Base-by-base conservation (phyloP, 2,329 filamentous ascomycete species). In the Fusarium goolgardi region DNA sequence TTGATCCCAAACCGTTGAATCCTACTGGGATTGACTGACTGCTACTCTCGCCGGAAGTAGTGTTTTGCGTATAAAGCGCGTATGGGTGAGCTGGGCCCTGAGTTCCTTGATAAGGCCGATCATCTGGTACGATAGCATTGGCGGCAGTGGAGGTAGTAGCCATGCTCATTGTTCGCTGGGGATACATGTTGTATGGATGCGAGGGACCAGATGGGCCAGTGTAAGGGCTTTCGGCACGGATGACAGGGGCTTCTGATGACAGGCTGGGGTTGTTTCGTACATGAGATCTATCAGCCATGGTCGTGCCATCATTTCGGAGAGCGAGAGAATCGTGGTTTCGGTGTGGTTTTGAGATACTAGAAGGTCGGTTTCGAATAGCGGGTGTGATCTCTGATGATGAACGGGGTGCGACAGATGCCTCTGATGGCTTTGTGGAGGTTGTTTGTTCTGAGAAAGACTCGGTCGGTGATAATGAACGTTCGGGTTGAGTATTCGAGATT, bases 141-240 rank as follows among this genome's bases (percentile, higher is more conserved):
- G 91, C 86, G 44, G 86, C 81, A 15, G 92, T 94, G 10, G 91
- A 89, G 16, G 89, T 87, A 21, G 92, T 93, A n/a, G 88, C 86
- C 37, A 91, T 81, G 74, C 92, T 94, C 25, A 90, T 86, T 56
- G 80, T 80, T 53, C 88, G 86, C 75, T 97, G 93, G 9, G 90
- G 88, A 77, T 96, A 96, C 88, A 95, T 90, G 71, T 87, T 88
- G 76, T 96, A 97, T 0, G 93, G 92, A 78, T 96, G 91, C 54
- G 92, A 96, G 20, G 93, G 93, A 4, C 89, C 90, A 5, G 86
- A 88, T 2, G 89, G 86, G 9, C 89, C 91, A 18, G 86, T 86
- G 69, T 93, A 92, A 15, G 91, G 90, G 59, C 87, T 90, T 59
- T 92, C 84, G 5, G 82, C 65, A 32, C 78, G 76, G 21, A 84